These are phyloP conservation scores for Pleurotus djamor DNA, from an alignment of 768 basidiomycete genomes.

Conservation along the genomic window DNA sequence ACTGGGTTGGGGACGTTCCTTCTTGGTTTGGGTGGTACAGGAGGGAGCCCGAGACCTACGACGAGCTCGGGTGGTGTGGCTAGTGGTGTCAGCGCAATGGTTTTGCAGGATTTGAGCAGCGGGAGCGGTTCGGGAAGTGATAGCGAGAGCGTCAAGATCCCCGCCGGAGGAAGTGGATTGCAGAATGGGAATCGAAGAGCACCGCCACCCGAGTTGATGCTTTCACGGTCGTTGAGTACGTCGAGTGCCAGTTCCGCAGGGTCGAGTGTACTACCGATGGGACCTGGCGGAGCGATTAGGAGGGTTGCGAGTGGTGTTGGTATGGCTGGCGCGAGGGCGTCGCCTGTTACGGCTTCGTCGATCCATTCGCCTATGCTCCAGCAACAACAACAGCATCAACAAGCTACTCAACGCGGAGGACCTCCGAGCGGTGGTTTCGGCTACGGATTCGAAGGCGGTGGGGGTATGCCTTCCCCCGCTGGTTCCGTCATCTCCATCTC, in stretches of 20 bases:
- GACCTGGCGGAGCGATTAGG: neutral
- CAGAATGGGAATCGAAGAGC: neutral
- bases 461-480: neutral
- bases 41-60: conserved; percentile 4
- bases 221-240: neutral
- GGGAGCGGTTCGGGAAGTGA: neutral
- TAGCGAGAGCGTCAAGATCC: neutral
- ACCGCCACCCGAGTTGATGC: conserved; percentile 1
- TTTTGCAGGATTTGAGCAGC: neutral
- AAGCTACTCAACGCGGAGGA: neutral
- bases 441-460: neutral
- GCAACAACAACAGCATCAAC: conserved; percentile 2
- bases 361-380: neutral
- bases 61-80: neutral
- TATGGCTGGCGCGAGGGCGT: neutral
- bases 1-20: neutral
- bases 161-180: conserved; percentile 29
- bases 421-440: neutral
- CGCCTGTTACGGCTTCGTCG: neutral
- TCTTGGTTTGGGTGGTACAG: neutral
- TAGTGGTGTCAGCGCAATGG: neutral
- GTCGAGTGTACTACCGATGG: neutral
- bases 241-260: neutral
- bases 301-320: neutral
- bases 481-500: neutral